Evolutionary conservation across 352 stramenopile genomes (phyloP).

Genomic region (Pythium rhizo-oryzae): DNA sequence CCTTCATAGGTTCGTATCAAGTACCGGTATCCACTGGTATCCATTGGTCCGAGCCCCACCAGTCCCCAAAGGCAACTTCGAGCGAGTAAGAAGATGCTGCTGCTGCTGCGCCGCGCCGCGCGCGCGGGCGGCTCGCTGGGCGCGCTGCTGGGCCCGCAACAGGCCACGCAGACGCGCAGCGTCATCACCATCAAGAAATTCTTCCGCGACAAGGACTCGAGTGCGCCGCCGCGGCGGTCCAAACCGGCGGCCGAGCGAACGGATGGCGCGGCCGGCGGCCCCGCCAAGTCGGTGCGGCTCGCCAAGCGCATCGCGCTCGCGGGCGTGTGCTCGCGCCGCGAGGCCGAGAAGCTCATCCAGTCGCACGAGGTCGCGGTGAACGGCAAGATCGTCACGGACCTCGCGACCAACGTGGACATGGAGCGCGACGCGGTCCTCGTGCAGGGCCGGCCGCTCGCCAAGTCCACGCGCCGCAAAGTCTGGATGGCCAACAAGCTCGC

Average conservation of each 20-base stretch:
- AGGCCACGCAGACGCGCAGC: conserved; percentile 26
- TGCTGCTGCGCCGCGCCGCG: not conserved
- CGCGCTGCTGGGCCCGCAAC: too few relatives aligned
- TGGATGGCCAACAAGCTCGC: conserved; percentile 90
- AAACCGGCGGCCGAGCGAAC: not conserved
- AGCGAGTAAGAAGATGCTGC: too few relatives aligned
- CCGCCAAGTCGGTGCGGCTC: conserved; percentile 47
- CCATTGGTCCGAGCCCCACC: not conserved
- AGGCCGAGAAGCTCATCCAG: conserved; percentile 84
- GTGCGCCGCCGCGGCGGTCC: conserved; percentile 12
- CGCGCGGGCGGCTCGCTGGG: not conserved
- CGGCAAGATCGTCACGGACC: conserved; percentile 54
- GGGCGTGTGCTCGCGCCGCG: conserved; percentile 78
- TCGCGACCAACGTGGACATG: conserved; percentile 62
- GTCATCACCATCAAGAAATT: conserved; percentile 58
- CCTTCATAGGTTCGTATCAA: not conserved
- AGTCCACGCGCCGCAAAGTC: conserved; percentile 53
- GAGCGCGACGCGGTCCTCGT: conserved; percentile 58
- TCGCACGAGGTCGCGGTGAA: conserved; percentile 79
- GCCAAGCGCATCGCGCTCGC: conserved; percentile 86
- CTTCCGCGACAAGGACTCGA: conserved; percentile 23
- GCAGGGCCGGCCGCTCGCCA: conserved; percentile 48
- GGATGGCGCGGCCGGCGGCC: not conserved
- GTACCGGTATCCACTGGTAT: not conserved
- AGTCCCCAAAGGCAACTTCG: not conserved